A percentile compares a stretch with the other conserved stretches of the same genome.
phyloP scores from a whole-genome alignment of 2,329 filamentous ascomycete genomes.

The Tolypocladium pustulatum region DNA sequence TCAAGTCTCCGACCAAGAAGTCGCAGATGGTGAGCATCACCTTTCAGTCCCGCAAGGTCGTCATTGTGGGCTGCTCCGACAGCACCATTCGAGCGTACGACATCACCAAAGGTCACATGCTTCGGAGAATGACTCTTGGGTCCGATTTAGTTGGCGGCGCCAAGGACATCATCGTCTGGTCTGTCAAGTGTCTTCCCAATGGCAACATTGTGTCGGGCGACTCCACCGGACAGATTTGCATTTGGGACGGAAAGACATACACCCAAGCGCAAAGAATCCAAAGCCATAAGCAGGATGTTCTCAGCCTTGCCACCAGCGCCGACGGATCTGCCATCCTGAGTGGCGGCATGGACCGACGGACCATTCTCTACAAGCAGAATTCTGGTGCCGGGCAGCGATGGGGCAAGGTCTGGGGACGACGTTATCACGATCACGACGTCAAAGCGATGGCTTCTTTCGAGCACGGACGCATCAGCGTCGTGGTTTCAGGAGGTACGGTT shows the following conservation, averaged over 20 bases:
- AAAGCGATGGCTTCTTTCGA: slow-evolving; percentile 92
- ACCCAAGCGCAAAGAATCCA: slow-evolving; percentile 78
- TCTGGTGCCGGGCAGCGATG: slow-evolving; percentile 55
- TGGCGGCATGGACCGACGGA: slow-evolving; percentile 83
- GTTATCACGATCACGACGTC: slow-evolving; percentile 89
- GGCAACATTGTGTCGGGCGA: slow-evolving; percentile 92
- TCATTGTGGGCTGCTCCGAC: slow-evolving; percentile 91
- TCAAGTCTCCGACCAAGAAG: slow-evolving; percentile 70
- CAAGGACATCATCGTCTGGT: slow-evolving; percentile 86
- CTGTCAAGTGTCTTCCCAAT: slow-evolving; percentile 75
- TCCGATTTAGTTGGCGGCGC: slow-evolving; percentile 65
- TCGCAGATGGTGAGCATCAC: slow-evolving; percentile 83
- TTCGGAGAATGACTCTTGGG: slow-evolving; percentile 79
- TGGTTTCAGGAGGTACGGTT: slow-evolving; percentile 72
- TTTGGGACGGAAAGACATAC: slow-evolving; percentile 91
- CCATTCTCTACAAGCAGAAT: slow-evolving; percentile 68
- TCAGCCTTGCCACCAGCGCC: slow-evolving; percentile 73
- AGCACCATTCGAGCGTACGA: slow-evolving; percentile 90
- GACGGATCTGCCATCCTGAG: slow-evolving; percentile 79
- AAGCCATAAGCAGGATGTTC: slow-evolving; percentile 78
- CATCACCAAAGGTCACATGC: slow-evolving; percentile 61
- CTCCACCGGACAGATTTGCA: slow-evolving; percentile 83
- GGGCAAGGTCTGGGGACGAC: slow-evolving; percentile 75
- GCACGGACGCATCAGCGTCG: slow-evolving; percentile 68
- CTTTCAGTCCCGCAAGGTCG: slow-evolving; percentile 74